Evolutionary conservation across 1,139 yeast species (phyloP).

Genomic region (Candida freyschussii): DNA sequence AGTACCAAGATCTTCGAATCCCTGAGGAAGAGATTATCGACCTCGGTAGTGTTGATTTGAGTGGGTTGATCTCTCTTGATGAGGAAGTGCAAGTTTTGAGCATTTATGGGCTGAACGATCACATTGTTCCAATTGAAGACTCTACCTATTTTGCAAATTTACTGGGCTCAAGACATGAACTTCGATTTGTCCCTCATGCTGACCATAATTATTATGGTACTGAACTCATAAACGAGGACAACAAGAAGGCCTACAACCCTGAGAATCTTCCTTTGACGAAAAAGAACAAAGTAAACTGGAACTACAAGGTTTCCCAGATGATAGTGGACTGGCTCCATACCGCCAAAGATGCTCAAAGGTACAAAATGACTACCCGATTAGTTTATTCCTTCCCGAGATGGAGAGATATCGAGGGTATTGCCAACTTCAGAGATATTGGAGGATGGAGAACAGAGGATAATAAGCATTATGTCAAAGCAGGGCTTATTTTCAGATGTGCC

Average conservation of each 20-base stretch:
- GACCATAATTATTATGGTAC: conserved; percentile 77
- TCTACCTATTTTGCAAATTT: conserved; percentile 52
- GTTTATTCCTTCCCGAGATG: conserved; percentile 47
- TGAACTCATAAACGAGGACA: conserved; percentile 30
- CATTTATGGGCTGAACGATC: conserved; percentile 67
- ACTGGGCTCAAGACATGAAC: conserved; percentile 52
- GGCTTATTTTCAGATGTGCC: conserved; percentile 60
- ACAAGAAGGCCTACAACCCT: conserved; percentile 34
- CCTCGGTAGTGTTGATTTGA: conserved; percentile 48
- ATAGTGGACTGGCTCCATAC: conserved; percentile 50
- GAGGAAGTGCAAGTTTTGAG: conserved; percentile 52
- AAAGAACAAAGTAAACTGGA: conserved; percentile 51
- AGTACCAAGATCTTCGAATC: conserved; percentile 35
- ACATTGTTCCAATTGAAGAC: conserved; percentile 61
- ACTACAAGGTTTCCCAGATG: conserved; percentile 46
- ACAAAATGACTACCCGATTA: conserved; percentile 34
- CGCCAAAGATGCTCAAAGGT: conserved; percentile 48
- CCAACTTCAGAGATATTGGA: conserved; percentile 76
- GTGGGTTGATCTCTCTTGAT: conserved; percentile 39
- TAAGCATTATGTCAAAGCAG: conserved; percentile 45
- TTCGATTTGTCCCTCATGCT: conserved; percentile 59
- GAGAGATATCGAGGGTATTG: conserved; percentile 61
- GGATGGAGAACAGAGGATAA: conserved; percentile 52
- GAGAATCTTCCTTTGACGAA: conserved; percentile 39
- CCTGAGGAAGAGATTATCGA: conserved; percentile 51